These are phyloP conservation scores for sorghum (Sorghum bicolor) DNA, from an alignment of 176 grass and related monocot species.

Conservation along the genomic window Sorghum_bicolor_NCBIv3 NC_012873.2:61501001-61501500, in stretches of 20 bases:
- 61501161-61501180: neutral
- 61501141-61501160: neutral
- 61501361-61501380: neutral
- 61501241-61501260: neutral
- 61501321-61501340: neutral
- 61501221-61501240: neutral
- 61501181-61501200: neutral
- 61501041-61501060: neutral
- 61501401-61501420: neutral
- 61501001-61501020: neutral
- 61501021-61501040: neutral
- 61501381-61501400: neutral
- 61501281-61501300: neutral
- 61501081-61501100: neutral
- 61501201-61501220: neutral
- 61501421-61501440: neutral
- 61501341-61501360: neutral
- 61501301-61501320: neutral
- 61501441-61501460: neutral
- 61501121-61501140: neutral
- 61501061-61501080: neutral
- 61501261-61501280: conserved; percentile 6
- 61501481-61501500: neutral
- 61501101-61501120: neutral
- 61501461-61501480: neutral